These are phyloP conservation scores for Hyaloraphidium curvatum DNA, from an alignment of 192 early-diverging fungal genomes.

Conservation along the genomic window DNA sequence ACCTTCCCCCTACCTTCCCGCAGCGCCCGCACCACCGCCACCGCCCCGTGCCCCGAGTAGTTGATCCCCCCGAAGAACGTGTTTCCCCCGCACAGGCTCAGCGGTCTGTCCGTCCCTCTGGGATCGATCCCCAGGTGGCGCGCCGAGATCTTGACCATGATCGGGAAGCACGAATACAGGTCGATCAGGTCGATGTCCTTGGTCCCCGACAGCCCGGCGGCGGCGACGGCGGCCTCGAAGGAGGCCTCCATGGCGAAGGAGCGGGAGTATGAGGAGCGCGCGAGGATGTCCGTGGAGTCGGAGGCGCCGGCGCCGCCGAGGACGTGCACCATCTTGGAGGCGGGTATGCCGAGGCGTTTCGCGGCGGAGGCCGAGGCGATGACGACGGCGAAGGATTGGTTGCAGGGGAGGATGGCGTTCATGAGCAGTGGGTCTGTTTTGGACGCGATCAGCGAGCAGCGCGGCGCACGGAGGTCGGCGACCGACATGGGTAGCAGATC, in stretches of 20 bases:
- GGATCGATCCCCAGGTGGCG: neutral
- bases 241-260: conserved; percentile 2
- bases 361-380: neutral
- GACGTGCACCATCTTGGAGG: neutral
- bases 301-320: neutral
- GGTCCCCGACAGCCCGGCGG: neutral
- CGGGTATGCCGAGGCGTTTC: neutral
- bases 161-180: neutral
- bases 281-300: neutral
- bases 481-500: conserved; percentile 2
- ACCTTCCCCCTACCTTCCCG: neutral
- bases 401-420: neutral
- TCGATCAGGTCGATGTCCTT: neutral
- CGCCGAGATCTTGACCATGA: conserved; percentile 2
- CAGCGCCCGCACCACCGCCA: neutral
- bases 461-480: too few relatives aligned
- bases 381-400: neutral
- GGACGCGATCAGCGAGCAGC: too few relatives aligned
- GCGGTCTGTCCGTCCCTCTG: neutral
- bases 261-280: neutral
- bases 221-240: neutral
- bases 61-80: conserved; percentile 3
- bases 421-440: conserved; percentile 1
- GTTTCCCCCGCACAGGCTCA: conserved; percentile 2
- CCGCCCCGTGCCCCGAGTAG: neutral